A percentile compares a stretch with the other conserved stretches of the same genome.
Conservation (phyloP, 345 rosid species). For the Anastatica hierochuntica region DNA sequence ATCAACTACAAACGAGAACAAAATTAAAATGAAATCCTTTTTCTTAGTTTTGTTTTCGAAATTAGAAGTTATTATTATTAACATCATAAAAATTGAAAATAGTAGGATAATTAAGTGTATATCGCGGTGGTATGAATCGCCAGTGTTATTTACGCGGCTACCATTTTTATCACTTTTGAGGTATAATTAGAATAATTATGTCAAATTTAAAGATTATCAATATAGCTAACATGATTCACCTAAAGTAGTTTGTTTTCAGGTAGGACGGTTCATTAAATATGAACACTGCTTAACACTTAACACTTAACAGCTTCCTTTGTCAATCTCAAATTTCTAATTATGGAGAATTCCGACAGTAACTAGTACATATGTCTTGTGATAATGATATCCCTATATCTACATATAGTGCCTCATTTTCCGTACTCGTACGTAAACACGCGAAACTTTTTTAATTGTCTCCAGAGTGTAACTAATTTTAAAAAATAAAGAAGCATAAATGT, state of each 20-base stretch:
- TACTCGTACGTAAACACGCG: neutral
- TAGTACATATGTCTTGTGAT: slow-evolving; percentile 1
- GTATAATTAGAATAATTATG: neutral
- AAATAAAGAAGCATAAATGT: neutral
- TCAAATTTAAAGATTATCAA: neutral
- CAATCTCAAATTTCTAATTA: slow-evolving; percentile 7
- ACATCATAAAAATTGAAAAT: too few relatives aligned
- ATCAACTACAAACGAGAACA: too few relatives aligned
- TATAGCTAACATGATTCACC: slow-evolving; percentile 8
- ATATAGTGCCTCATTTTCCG: neutral
- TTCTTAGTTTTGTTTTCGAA: too few relatives aligned
- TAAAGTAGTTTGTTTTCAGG: slow-evolving; percentile 2
- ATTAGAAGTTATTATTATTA: too few relatives aligned
- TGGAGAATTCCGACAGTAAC: slow-evolving; percentile 5
- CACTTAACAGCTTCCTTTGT: slow-evolving; percentile 16
- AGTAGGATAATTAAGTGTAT: too few relatives aligned
- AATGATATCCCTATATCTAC: too few relatives aligned
- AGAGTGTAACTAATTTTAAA: neutral
- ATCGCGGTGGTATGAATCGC: too few relatives aligned
- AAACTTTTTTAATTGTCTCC: neutral
- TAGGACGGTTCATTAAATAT: slow-evolving; percentile 15
- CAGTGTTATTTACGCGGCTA: too few relatives aligned
- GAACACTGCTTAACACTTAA: slow-evolving; percentile 11
- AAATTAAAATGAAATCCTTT: too few relatives aligned
- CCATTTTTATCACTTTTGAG: too few relatives aligned